Conservation (phyloP, 2,329 filamentous ascomycete species). For the Fusarium armeniacum region DNA sequence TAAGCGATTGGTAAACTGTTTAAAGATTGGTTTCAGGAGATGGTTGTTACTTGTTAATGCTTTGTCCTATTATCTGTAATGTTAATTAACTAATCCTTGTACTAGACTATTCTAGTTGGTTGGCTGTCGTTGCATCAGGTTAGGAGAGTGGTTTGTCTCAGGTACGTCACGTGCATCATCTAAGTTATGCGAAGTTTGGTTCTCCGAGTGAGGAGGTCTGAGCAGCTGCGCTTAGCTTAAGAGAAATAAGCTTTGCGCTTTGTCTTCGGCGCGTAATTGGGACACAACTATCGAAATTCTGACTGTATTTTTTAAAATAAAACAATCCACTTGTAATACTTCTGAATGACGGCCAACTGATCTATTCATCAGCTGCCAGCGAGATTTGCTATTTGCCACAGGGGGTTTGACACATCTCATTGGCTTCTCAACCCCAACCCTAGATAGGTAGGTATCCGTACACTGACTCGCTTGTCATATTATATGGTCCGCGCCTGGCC, state of each 20-base stretch:
- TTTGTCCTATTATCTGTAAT: background rate
- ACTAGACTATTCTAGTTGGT: background rate
- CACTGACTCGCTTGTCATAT: constrained; percentile 43
- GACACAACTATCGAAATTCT: constrained; percentile 5
- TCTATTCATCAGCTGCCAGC: constrained; percentile 30
- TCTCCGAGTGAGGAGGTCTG: constrained; percentile 6
- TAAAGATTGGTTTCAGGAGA: constrained; percentile 1
- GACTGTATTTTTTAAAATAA: constrained; percentile 2
- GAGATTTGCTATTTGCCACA: constrained; percentile 43
- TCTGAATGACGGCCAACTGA: constrained; percentile 1
- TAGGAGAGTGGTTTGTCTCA: constrained; percentile 28
- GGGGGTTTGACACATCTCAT: constrained; percentile 33
- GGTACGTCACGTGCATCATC: constrained; percentile 28
- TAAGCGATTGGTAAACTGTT: constrained; percentile 3
- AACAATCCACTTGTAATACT: constrained; percentile 20
- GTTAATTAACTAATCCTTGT: constrained; percentile 1
- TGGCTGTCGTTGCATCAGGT: constrained; percentile 14
- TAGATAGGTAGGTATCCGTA: constrained; percentile 25
- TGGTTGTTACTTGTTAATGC: background rate
- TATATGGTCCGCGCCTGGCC: constrained; percentile 26
- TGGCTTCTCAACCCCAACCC: constrained; percentile 38
- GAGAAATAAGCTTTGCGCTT: constrained; percentile 19
- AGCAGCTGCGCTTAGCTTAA: constrained; percentile 1
- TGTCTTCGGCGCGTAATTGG: constrained; percentile 9
- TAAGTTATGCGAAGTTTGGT: constrained; percentile 6